phyloP scores from a whole-genome alignment of 2,329 filamentous ascomycete species.

The Stachybotrys chartarum region DNA sequence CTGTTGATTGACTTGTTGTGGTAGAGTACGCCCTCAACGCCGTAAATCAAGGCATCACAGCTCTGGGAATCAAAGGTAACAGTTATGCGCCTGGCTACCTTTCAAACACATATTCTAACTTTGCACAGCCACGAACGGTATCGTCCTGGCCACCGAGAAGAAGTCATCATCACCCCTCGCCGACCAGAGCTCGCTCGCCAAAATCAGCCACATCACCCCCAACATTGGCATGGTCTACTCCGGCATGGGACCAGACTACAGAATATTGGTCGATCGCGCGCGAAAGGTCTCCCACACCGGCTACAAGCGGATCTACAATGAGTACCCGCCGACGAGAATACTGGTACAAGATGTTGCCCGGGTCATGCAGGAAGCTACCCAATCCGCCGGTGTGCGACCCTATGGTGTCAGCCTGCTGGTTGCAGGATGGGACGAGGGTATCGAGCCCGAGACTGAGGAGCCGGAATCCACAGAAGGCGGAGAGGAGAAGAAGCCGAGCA shows the following conservation, averaged over 20 bases:
- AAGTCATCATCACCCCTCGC: constrained; percentile 97
- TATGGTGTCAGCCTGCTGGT: constrained; percentile 95
- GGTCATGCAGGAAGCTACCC: constrained; percentile 98
- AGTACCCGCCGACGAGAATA: constrained; percentile 99
- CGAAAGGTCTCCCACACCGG: constrained; percentile 96
- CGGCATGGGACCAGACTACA: constrained; percentile 98
- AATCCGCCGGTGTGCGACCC: constrained; percentile 92
- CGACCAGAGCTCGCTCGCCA: constrained; percentile 89
- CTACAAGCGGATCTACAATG: constrained; percentile 99
- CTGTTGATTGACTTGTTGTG: background rate
- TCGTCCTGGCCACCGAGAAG: constrained; percentile 98
- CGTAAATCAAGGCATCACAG: constrained; percentile 98
- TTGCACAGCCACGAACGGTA: constrained; percentile 82
- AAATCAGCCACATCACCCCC: constrained; percentile 95
- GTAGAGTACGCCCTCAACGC: constrained; percentile 98
- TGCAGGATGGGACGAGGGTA: constrained; percentile 95
- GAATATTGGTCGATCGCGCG: constrained; percentile 93
- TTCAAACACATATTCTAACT: constrained; percentile 10
- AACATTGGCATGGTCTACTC: constrained; percentile 99
- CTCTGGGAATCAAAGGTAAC: constrained; percentile 94
- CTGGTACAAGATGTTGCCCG: constrained; percentile 96
- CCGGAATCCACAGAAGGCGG: constrained; percentile 49
- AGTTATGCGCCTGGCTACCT: background rate
- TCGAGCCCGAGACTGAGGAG: constrained; percentile 74
- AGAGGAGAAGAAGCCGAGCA: constrained; percentile 68